phyloP scores from a whole-genome alignment of 1,139 yeast species.

The Geotrichum australiense region DNA sequence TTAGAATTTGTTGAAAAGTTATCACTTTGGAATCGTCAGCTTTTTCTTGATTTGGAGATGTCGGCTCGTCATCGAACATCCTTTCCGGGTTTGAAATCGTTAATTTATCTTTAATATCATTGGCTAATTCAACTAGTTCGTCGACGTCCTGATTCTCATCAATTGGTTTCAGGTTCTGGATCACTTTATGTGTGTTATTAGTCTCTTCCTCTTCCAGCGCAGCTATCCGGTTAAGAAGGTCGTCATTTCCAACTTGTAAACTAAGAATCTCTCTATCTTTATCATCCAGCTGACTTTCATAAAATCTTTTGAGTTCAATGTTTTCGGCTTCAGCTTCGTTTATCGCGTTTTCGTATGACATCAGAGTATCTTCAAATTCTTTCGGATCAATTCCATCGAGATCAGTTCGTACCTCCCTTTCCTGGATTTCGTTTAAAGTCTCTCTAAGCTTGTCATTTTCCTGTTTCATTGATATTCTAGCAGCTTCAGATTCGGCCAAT shows the following conservation, averaged over 20 bases:
- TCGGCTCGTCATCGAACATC: slow-evolving; percentile 6
- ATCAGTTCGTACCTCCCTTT: not conserved
- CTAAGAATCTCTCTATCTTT: slow-evolving; percentile 10
- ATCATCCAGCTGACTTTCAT: slow-evolving; percentile 7
- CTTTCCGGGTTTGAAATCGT: not conserved
- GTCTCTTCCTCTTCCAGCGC: slow-evolving; percentile 4
- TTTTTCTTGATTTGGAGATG: not conserved
- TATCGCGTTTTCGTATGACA: slow-evolving; percentile 4
- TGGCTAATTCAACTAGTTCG: slow-evolving; percentile 2
- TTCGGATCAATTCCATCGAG: slow-evolving; percentile 3
- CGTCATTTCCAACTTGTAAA: slow-evolving; percentile 5
- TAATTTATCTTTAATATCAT: slow-evolving; percentile 5
- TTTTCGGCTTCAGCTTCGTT: slow-evolving; percentile 4
- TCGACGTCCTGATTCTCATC: not conserved
- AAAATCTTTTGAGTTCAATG: slow-evolving; percentile 4
- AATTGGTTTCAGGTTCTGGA: slow-evolving; percentile 1
- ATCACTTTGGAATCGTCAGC: not conserved
- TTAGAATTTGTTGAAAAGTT: slow-evolving; percentile 5
- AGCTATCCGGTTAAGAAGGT: slow-evolving; percentile 3
- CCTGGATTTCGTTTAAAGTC: slow-evolving; percentile 13
- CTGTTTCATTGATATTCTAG: slow-evolving; percentile 17
- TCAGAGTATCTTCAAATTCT: slow-evolving; percentile 6
- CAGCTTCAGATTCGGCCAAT: slow-evolving; percentile 19
- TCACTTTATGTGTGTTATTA: slow-evolving; percentile 1
- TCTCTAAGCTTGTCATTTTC: slow-evolving; percentile 21